These are phyloP conservation scores for Phytophthora uliginosa DNA, from an alignment of 352 stramenopile genomes.

Conservation along the genomic window DNA sequence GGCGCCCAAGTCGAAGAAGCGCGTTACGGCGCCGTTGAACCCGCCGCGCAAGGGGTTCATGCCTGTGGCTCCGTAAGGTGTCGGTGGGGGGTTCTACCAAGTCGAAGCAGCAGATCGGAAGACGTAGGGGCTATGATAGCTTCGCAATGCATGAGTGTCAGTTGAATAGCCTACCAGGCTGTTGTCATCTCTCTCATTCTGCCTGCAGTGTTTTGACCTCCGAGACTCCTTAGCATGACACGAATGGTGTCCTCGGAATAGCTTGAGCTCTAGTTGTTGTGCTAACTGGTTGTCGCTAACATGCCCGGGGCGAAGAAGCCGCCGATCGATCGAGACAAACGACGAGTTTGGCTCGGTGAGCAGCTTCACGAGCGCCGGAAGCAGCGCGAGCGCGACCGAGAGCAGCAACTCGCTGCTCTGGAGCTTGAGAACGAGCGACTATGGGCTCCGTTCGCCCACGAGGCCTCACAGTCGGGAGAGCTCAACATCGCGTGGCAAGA, in stretches of 20 bases:
- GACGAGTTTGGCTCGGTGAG: conserved; percentile 59
- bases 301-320: conserved; percentile 13
- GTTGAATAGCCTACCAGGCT: too few species aligned
- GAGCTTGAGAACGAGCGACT: conserved; percentile 46
- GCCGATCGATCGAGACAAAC: conserved; percentile 28
- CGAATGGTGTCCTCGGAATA: conserved; percentile 12
- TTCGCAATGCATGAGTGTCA: conserved; percentile 1
- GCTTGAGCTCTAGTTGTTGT: background rate
- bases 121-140: background rate
- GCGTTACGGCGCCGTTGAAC: conserved; percentile 38
- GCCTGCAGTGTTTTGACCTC: background rate
- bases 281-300: background rate
- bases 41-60: conserved; percentile 44
- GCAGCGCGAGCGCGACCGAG: conserved; percentile 46
- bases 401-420: conserved; percentile 38
- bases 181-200: too few species aligned
- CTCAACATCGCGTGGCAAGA: conserved; percentile 82
- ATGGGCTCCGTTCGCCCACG: conserved; percentile 57
- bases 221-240: background rate
- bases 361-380: conserved; percentile 57
- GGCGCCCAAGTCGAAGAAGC: conserved; percentile 38
- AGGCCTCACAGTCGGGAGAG: conserved; percentile 52
- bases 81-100: background rate
- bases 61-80: conserved; percentile 36
- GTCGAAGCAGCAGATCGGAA: conserved; percentile 8